phyloP scores from a whole-genome alignment of 495 filamentous ascomycete genomes.

The Stereocaulon alpinum region DNA sequence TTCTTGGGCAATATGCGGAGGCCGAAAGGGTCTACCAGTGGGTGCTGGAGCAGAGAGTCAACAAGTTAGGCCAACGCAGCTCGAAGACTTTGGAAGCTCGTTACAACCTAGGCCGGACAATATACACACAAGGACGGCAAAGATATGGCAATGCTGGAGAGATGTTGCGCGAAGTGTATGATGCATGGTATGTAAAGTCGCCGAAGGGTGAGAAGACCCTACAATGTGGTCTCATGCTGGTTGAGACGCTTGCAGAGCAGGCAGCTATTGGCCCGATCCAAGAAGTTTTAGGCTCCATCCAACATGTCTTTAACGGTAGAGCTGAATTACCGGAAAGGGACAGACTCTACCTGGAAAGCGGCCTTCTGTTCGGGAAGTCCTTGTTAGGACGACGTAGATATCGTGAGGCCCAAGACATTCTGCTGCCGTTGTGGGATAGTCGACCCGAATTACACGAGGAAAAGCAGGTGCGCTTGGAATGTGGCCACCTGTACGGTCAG shows the following conservation, averaged over 20 bases:
- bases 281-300: background rate
- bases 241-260: background rate
- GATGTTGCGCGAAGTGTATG: background rate
- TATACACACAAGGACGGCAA: background rate
- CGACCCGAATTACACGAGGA: background rate
- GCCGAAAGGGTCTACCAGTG: background rate
- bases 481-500: constrained; percentile 8
- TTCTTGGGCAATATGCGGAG: background rate
- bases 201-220: background rate
- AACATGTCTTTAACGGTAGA: background rate
- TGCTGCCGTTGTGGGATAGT: background rate
- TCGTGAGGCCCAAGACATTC: background rate
- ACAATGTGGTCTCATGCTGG: constrained; percentile 5
- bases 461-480: background rate
- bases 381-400: background rate
- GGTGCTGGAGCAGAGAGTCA: background rate
- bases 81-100: background rate
- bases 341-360: background rate
- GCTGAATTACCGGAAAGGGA: background rate
- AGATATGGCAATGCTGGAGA: background rate
- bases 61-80: background rate
- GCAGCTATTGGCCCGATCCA: background rate
- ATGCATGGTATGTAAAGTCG: background rate
- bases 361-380: background rate
- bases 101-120: background rate